Percentiles rank a stretch among this genome's conserved stretches.
These are phyloP conservation scores for Cercis canadensis DNA, from an alignment of 306 rosid species.

Conservation along the genomic window DNA sequence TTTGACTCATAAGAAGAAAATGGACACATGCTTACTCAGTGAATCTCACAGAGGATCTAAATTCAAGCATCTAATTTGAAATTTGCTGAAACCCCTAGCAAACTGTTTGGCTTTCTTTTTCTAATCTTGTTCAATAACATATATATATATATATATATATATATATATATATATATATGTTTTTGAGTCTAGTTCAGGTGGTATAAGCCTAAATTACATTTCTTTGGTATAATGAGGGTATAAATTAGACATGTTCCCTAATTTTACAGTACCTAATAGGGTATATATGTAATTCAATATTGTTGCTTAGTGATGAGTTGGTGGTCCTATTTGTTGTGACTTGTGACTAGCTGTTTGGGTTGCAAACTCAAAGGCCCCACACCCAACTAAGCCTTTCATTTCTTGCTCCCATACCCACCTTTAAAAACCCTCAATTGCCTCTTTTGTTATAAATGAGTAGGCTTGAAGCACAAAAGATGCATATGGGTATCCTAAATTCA, in stretches of 20 bases:
- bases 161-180: too few relatives aligned
- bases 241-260: slow-evolving; percentile 20
- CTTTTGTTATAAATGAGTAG: slow-evolving; percentile 55
- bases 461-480: slow-evolving; percentile 45
- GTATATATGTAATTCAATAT: slow-evolving; percentile 38
- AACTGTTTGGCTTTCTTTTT: not conserved
- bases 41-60: slow-evolving; percentile 1
- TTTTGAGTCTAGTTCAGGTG: slow-evolving; percentile 41
- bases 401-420: slow-evolving; percentile 46
- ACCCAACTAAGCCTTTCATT: slow-evolving; percentile 59
- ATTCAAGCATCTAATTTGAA: slow-evolving; percentile 2
- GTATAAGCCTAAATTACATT: slow-evolving; percentile 26
- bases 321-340: slow-evolving; percentile 57
- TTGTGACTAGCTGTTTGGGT: slow-evolving; percentile 61
- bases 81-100: not conserved
- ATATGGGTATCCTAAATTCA: slow-evolving; percentile 45
- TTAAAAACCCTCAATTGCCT: slow-evolving; percentile 47
- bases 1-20: slow-evolving; percentile 17
- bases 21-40: not conserved
- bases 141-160: too few relatives aligned
- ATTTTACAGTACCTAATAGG: slow-evolving; percentile 27
- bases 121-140: slow-evolving; percentile 5
- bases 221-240: slow-evolving; percentile 18
- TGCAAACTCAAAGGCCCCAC: slow-evolving; percentile 56
- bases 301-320: slow-evolving; percentile 26